Evolutionary conservation across 371 early-diverging fungal species (phyloP), one percentile per base, ranked within the genome.

Genomic region (Rhizopus sp.): DNA sequence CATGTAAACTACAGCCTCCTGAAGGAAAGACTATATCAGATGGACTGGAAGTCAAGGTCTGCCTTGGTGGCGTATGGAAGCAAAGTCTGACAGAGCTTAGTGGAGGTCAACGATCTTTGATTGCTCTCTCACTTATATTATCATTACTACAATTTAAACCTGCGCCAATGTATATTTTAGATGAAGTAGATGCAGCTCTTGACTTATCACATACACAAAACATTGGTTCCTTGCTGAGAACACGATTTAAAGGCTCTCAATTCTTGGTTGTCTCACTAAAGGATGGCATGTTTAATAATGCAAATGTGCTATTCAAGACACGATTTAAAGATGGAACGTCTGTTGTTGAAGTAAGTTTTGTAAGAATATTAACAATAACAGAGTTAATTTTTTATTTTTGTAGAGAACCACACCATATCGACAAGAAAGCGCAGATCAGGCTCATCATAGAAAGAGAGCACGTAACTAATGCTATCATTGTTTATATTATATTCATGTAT

Each of bases 261-360:
- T 99, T 99, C 72, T 92, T 99, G 44, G 93, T 99, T 3, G 99
- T 99, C 4, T 97, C 97, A 17, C 81, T 99, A n/a, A 99, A 99
- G 74, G 99, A 99, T 69, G 99, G 98, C 53, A 98, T 99, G 99
- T 99, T 97, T 76, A 95, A 95, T 65, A 99, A 98, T 72, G 99
- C 99, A 57, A 98, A 99, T 64, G 96, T 94, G 1, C 79, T 99
- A 13, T 99, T 97, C 83, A 85, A 92, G 52, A 93, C 99, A 0
- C 89, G 91, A 59, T 97, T 99, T 72, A 77, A 92, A 50, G 98
- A 99, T 64, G 99, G 99, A 33, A 95, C 94, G 17, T 96, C 98
- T 9, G 88, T 90, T 34, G 97, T 99, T 3, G 98, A 96, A 63
- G 74, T 68, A 67, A 55, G 45, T 32, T 23, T n/a, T 16, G 7